phyloP scores from a whole-genome alignment of 1,284 basidiomycete genomes.

The Ustilago shanxiensis region DNA sequence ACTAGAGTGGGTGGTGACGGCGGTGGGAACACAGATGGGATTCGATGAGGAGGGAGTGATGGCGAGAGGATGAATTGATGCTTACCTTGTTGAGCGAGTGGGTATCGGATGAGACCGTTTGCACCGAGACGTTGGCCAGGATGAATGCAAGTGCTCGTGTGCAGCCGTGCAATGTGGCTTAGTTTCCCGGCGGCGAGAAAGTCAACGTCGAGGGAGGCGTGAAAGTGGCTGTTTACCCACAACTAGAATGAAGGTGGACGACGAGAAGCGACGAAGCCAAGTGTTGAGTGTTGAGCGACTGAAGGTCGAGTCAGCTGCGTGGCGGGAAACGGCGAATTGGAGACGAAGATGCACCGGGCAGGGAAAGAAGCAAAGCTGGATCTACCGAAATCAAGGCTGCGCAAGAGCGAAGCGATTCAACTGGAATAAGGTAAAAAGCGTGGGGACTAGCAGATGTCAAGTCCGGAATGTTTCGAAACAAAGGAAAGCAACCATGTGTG shows the following conservation, averaged over 20 bases:
- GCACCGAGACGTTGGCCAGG: neutral
- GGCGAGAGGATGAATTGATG: neutral
- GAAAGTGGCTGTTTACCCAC: neutral
- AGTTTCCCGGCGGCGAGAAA: neutral
- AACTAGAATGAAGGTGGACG: no score
- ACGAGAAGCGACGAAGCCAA: neutral
- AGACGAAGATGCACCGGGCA: neutral
- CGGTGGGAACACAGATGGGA: no score
- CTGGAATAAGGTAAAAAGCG: neutral
- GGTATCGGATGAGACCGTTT: neutral
- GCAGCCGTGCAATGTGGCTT: neutral
- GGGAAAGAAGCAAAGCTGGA: neutral
- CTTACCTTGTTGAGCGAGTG: neutral
- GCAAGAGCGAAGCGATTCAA: neutral
- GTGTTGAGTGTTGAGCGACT: neutral
- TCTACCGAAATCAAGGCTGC: neutral
- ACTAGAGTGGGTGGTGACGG: neutral
- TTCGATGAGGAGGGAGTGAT: neutral
- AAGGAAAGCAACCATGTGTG: neutral
- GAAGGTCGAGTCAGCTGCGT: neutral
- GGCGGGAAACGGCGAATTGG: neutral
- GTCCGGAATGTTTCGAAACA: neutral
- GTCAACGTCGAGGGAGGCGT: neutral
- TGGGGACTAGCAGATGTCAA: neutral
- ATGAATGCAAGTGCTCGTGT: constrained; percentile 1